Evolutionary conservation across 768 basidiomycete genomes (phyloP), one percentile per base, ranked within the genome.

Genomic region (Termitomyces sp.): DNA sequence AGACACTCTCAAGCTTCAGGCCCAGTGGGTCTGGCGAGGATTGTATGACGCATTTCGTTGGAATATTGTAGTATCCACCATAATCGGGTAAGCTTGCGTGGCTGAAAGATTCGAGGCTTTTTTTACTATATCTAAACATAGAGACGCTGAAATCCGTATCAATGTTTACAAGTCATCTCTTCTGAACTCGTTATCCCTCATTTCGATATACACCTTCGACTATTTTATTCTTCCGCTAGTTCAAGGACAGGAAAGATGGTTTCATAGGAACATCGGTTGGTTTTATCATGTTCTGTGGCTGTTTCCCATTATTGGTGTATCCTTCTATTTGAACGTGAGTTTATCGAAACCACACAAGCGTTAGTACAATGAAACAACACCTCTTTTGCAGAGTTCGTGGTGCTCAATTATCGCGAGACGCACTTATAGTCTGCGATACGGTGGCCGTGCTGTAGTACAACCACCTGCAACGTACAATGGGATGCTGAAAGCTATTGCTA

Each of bases 251-350:
- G 79, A 81, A 58, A 83, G 77, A 59, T 89, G 86, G 86, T 68
- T 88, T 42, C 86, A 86, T 66, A 77, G 83, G 26, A 88, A 90
- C 63, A 76, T 92, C 12, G 84, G 87, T 10, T 85, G 83, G 82
- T 83, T 90, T 62, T 91, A 89, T 69, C 87, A 85, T 65, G 72
- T 83, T 8, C 71, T 94, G 40, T 94, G 92, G 91, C 71, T 94
- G 4, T 71, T 88, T 20, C 93, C 93, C 0, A 80, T 94, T 53
- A 78, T 92, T 8, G 86, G 85, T 1, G 71, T 73, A 26, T 91
- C 92, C 12, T 80, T 93, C 56, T 93, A 93, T 72, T 77, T 93
- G 46, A 94, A 94, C 63, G 93, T 92, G 63, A 66, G 86, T 75
- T 28, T 24, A 20, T 40, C n/a, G 26, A 36, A 30, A 12, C 26